Base-by-base conservation (phyloP, 495 filamentous ascomycete genomes). In the Penicillium angulare region DNA sequence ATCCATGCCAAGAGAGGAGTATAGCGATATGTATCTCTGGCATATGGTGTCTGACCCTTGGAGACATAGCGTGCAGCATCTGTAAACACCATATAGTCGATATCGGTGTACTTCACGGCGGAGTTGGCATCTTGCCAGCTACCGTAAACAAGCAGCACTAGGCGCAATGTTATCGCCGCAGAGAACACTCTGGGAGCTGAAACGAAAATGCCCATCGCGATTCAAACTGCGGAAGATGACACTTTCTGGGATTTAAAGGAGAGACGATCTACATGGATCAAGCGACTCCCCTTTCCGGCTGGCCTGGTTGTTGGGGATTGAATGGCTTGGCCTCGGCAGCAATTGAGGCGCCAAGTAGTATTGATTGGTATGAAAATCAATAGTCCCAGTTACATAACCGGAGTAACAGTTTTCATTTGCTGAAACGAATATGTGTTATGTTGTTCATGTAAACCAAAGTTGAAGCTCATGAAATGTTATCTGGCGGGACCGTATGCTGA, bases 11-110 rank as follows among this genome's bases (percentile, higher is more conserved):
- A 73, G 0, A 98, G 72, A 0, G 93, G 93, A 24, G 93, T 97
- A 73, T 98, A 98, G 47, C 93, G 88, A 70, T 98, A 98, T 0
- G 93, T 98, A 60, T 93, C 93, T 26, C 93, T 81, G 18, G 77
- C 72, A 66, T 98, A 98, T 0, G 93, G 93, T 2, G 88, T 88
- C 3, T 59, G 65, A 2, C 87, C 76, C 21, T 67, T 73, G 0
- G 78, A 69, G 34, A 89, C 78, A 64, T 86, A 92, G 52, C 87
- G 88, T 7, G 95, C 81, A 8, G 93, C 93, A 65, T 96, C 91
- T n/a, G 95, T 97, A 77, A 98, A 98, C 52, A 98, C 93, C 58
- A 88, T 84, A 76, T 98, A 98, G 79, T 98, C 93, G 63, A 98
- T 96, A 69, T 98, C 93, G 45, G 95, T 98, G 78, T 97, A 98